These are phyloP conservation scores for Pyrrhoderma noxium DNA, from an alignment of 1,284 basidiomycete genomes.

Conservation along the genomic window DNA sequence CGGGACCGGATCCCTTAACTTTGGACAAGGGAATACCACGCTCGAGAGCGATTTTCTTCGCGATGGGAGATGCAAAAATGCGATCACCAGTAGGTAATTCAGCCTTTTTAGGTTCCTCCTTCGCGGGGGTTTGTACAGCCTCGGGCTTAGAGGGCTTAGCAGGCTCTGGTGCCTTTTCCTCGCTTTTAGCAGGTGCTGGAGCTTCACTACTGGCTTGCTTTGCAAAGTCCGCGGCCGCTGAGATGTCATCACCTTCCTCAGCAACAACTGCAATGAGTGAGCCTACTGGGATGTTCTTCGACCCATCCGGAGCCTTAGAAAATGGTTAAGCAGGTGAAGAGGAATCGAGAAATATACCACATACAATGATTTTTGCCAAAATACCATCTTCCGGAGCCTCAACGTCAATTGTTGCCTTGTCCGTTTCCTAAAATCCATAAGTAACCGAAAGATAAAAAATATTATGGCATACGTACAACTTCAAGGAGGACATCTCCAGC, in stretches of 20 bases:
- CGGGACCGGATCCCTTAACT: slow-evolving; percentile 91
- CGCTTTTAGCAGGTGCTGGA: slow-evolving; percentile 29
- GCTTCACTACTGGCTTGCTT: slow-evolving; percentile 45
- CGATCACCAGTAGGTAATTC: slow-evolving; percentile 65
- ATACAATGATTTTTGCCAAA: slow-evolving; percentile 83
- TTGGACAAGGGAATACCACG: slow-evolving; percentile 87
- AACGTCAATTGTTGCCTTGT: slow-evolving; percentile 99
- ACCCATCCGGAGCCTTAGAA: slow-evolving; percentile 66
- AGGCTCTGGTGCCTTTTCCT: slow-evolving; percentile 30
- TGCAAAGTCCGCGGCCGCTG: slow-evolving; percentile 76
- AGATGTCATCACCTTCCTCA: slow-evolving; percentile 91
- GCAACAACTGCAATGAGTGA: slow-evolving; percentile 84
- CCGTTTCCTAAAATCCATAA: slow-evolving; percentile 71
- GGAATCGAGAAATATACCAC: slow-evolving; percentile 23
- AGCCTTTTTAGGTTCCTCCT: slow-evolving; percentile 33
- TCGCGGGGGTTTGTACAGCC: slow-evolving; percentile 23
- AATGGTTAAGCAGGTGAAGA: slow-evolving; percentile 8
- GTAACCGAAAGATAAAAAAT: slow-evolving; percentile 18
- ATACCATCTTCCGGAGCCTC: slow-evolving; percentile 97
- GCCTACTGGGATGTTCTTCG: slow-evolving; percentile 85
- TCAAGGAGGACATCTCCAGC: slow-evolving; percentile 92
- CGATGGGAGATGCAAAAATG: slow-evolving; percentile 92
- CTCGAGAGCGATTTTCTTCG: slow-evolving; percentile 95
- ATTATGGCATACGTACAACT: slow-evolving; percentile 55
- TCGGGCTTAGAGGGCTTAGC: slow-evolving; percentile 35